A percentile compares a stretch with the other conserved stretches of the same genome.
Conservation (phyloP, 192 early-diverging fungal species). For the Blastocladiella britannica region DNA sequence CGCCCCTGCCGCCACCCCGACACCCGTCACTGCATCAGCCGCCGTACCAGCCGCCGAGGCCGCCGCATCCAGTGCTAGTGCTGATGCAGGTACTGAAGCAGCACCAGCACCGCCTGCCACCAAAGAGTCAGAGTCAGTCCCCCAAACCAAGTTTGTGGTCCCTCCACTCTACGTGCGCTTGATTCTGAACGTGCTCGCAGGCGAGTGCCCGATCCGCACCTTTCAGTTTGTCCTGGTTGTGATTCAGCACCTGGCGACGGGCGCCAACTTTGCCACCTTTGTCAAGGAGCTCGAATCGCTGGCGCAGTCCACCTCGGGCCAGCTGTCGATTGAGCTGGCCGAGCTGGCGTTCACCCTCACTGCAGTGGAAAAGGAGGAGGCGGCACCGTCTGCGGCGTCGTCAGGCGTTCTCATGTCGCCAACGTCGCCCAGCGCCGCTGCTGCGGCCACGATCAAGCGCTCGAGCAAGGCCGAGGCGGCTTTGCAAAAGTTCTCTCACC, state of each 20-base stretch:
- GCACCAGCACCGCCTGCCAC: constrained; percentile 45
- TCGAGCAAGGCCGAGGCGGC: constrained; percentile 47
- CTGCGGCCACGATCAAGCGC: no score
- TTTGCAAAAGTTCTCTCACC: constrained; percentile 55
- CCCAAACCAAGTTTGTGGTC: no score
- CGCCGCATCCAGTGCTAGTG: constrained; percentile 1
- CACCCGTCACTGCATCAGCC: not conserved
- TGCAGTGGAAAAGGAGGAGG: constrained; percentile 31
- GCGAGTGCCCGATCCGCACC: constrained; percentile 75
- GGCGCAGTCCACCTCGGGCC: constrained; percentile 42
- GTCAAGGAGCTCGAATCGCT: constrained; percentile 54
- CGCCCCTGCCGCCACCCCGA: constrained; percentile 5
- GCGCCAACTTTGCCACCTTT: constrained; percentile 35
- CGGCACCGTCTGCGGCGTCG: no score
- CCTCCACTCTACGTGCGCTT: constrained; percentile 61
- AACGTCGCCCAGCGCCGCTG: no score
- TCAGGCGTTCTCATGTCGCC: constrained; percentile 25
- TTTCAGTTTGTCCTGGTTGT: constrained; percentile 83
- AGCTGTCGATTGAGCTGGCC: constrained; percentile 46
- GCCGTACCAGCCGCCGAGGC: constrained; percentile 1
- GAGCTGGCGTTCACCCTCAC: constrained; percentile 37
- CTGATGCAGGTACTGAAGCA: constrained; percentile 4
- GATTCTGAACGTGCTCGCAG: constrained; percentile 73
- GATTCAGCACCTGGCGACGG: constrained; percentile 63
- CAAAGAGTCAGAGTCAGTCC: no score